These are phyloP conservation scores for Cornus kousa DNA, from an alignment of 148 eudicot genomes.

Conservation along the genomic window DNA sequence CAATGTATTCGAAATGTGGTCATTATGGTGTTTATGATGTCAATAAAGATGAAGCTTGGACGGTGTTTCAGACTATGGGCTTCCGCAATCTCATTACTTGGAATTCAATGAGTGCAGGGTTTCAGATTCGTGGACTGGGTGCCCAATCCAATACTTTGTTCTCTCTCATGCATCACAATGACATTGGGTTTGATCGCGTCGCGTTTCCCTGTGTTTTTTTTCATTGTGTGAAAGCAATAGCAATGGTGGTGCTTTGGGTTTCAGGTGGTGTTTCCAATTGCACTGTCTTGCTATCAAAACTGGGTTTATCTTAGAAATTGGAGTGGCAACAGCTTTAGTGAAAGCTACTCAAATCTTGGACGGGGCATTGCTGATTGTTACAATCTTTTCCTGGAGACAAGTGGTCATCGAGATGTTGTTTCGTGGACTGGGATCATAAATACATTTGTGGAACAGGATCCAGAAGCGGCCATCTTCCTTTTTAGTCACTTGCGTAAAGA, in stretches of 20 bases:
- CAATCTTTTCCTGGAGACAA: constrained; percentile 40
- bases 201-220: constrained; percentile 40
- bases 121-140: constrained; percentile 30
- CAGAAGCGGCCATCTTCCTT: constrained; percentile 33
- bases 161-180: constrained; percentile 32
- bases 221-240: constrained; percentile 23
- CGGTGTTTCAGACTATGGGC: constrained; percentile 32
- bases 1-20: constrained; percentile 42
- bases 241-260: constrained; percentile 13
- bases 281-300: constrained; percentile 38
- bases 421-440: constrained; percentile 50
- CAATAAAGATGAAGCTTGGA: constrained; percentile 40
- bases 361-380: constrained; percentile 27
- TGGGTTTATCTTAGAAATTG: constrained; percentile 35
- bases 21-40: neutral
- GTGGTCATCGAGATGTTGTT: constrained; percentile 38
- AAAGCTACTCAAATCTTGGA: constrained; percentile 50
- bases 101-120: constrained; percentile 52
- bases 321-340: constrained; percentile 40
- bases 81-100: constrained; percentile 42
- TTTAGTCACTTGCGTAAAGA: constrained; percentile 35
- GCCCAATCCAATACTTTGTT: constrained; percentile 34
- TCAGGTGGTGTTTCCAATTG: constrained; percentile 35
- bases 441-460: constrained; percentile 33
- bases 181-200: constrained; percentile 40